Conservation (phyloP, 2,329 filamentous ascomycete species). For the Botrytis aclada region DNA sequence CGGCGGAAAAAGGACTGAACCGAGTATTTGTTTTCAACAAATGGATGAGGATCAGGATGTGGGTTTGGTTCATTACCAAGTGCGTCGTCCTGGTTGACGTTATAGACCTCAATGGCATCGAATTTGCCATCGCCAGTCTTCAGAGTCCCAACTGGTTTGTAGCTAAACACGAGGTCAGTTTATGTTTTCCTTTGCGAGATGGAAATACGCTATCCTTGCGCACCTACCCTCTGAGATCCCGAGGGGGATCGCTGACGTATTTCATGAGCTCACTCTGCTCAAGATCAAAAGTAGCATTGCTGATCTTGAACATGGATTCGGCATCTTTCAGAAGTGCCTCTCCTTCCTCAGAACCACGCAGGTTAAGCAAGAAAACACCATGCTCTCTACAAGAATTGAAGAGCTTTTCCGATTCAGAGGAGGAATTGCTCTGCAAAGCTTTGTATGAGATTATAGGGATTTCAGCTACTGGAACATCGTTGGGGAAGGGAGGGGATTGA, state of each 20-base stretch:
- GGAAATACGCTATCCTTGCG: neutral
- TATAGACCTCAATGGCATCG: neutral
- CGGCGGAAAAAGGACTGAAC: neutral
- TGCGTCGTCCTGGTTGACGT: neutral
- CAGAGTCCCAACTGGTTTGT: neutral
- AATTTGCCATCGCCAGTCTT: neutral
- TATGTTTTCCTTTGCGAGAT: neutral
- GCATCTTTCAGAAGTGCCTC: neutral
- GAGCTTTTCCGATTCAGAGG: neutral
- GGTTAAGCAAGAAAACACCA: neutral
- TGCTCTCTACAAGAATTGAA: neutral
- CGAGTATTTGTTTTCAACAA: neutral
- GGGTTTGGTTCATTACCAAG: neutral
- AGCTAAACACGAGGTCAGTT: neutral
- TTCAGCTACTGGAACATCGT: neutral
- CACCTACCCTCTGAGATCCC: neutral
- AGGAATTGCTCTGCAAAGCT: neutral
- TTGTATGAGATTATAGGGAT: neutral
- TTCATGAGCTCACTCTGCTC: neutral
- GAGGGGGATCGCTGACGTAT: neutral
- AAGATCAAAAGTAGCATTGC: neutral
- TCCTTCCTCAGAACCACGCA: neutral
- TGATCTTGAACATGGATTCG: neutral
- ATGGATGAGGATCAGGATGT: neutral
- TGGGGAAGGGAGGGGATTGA: neutral